Conservation (phyloP, 768 basidiomycete genomes). For the Leccinum disarticulatum region DNA sequence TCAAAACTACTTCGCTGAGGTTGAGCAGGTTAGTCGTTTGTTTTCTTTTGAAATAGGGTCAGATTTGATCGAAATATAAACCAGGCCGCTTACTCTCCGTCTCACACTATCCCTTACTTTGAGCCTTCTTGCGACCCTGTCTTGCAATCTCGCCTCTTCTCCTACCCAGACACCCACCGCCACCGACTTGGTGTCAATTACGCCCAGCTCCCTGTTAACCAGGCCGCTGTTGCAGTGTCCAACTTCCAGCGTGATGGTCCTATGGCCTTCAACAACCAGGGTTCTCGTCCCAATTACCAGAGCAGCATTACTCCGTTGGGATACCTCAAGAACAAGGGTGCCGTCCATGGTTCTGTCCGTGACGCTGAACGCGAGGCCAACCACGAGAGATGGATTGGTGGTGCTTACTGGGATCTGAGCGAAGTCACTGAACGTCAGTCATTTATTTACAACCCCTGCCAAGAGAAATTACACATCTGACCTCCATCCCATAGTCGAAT, state of each 20-base stretch:
- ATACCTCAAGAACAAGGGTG: conserved; percentile 53
- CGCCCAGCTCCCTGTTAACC: conserved; percentile 86
- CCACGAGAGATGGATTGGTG: conserved; percentile 78
- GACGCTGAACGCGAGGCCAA: conserved; percentile 39
- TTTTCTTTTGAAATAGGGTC: conserved; percentile 23
- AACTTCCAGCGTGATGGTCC: conserved; percentile 94
- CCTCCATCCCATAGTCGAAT: conserved; percentile 56
- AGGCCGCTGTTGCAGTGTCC: conserved; percentile 65
- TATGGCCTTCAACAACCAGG: conserved; percentile 73
- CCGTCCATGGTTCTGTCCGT: conserved; percentile 41
- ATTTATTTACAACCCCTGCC: background rate
- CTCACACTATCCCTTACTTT: conserved; percentile 84
- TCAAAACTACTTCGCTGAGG: conserved; percentile 91
- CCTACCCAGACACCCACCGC: conserved; percentile 88
- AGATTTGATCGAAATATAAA: conserved; percentile 4
- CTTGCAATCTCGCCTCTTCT: conserved; percentile 92
- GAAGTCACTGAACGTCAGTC: conserved; percentile 79
- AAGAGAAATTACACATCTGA: background rate
- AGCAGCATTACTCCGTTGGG: conserved; percentile 70
- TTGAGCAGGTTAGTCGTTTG: conserved; percentile 71
- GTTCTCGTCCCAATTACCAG: conserved; percentile 84
- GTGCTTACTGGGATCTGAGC: conserved; percentile 65
- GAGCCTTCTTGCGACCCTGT: conserved; percentile 92
- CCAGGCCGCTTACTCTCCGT: conserved; percentile 81
- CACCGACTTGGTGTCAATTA: conserved; percentile 82